Base-by-base conservation (phyloP, 108 stramenopile species). In the Nitzschia putrida region DNA sequence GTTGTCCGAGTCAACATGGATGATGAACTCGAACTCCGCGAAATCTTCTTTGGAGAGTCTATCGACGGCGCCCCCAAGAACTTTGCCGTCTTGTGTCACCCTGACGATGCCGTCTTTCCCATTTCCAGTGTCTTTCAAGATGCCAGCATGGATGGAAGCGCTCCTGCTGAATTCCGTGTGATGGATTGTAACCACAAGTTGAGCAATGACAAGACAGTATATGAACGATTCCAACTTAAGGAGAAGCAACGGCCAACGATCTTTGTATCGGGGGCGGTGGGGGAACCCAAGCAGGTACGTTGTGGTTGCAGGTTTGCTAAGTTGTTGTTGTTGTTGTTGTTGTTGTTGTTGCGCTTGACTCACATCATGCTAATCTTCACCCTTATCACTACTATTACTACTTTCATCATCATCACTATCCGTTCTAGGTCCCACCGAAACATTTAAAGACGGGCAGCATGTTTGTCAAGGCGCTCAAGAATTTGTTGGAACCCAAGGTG, bases 391-490 rank as follows among this genome's bases (percentile, higher is more conserved):
- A 10, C 16, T 10, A 54, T n/a, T 10, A 18, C 11, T n/a, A n/a
- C n/a, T 55, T 44, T 11, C 47, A 49, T 49, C 47, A 16, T 4
- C 18, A 16, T 18, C 14, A 18, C 2, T 49, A 2, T 49, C 47
- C 6, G 2, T 49, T 20, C 5, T 37, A 78, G 73, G 76, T 93
- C n/a, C 88, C 87, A 37, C 69, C 81, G 21, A 90, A 90, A 67
- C 80, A 87, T 66, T 72, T 93, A 16, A 93, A 93, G 64, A 93
- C 92, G 8, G 91, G 92, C 10, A 57, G 72, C 23, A 90, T 90
- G 89, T 77, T 93, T 11, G 86, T 85, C 3, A 93, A 93, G 68
- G 64, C 82, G 20, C 51, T 93, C 26, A 84, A 85, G 53, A 79
- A 80, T 26, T 78, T 90, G 74, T 54, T 93, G 47, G 89, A 87